Evolutionary conservation across 371 early-diverging fungal genomes (phyloP), one percentile per base, ranked within the genome.

Genomic region (Capillidium rhysosporum): DNA sequence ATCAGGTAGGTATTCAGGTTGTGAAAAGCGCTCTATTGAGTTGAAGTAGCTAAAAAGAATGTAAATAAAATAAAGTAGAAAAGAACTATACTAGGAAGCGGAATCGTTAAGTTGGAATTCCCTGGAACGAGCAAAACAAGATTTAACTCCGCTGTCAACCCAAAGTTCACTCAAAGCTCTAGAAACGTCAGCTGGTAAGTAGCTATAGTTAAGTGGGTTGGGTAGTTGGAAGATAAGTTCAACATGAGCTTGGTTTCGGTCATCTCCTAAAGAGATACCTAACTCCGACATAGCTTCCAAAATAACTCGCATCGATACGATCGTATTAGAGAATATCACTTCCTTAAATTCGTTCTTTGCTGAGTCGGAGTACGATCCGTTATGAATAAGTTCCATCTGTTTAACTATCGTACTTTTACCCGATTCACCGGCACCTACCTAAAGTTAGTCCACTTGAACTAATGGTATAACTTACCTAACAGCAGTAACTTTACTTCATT

Each of bases 331-430:
- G 61, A 84, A 92, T 57, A 95, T 89, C 57, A 91, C 86, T 63
- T 89, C 90, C 62, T 80, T 89, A 75, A 84, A 92, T 31, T 85
- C 77, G 54, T 82, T 80, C 41, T 85, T 77, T 61, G 92, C 96
- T 34, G 85, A 83, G 26, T 65, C 63, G 52, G 84, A 75, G 71
- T 91, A 95, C 8, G 93, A 89, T 56, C 77, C 81, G 58, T 84
- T 89, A 63, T 93, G 94, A 57, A 95, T 95, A 41, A 93, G 69
- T 63, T 88, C 86, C 92, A 95, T 93, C 65, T 95, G 94, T 65
- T 95, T 95, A 49, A 95, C 65, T 57, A 95, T 88, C 12, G 96
- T 95, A 24, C 85, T 82, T 71, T 95, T 95, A 29, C 96, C 96
- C 4, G 94, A 92, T 73, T 95, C 97, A 61, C 97, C 97, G 26